Conservation (phyloP, 176 grass and related monocot genomes). For the Rhynchospora breviuscula region DNA sequence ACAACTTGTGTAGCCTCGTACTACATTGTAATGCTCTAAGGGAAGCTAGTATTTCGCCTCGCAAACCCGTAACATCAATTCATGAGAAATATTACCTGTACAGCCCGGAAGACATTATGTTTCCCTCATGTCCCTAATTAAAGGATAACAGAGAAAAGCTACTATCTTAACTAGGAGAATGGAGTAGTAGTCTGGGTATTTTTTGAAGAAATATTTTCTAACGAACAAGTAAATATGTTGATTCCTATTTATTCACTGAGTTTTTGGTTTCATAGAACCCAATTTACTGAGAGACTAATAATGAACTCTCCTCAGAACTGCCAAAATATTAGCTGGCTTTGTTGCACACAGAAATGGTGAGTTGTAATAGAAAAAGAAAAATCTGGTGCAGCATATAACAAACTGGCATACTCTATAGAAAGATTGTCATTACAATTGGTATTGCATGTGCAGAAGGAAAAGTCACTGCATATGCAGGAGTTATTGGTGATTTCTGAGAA, state of each 20-base stretch:
- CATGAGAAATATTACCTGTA: not conserved
- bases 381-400: not conserved
- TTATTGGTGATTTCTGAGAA: not conserved
- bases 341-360: not conserved
- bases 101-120: not conserved
- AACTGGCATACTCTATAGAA: not conserved
- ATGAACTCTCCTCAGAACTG: not conserved
- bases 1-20: not conserved
- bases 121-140: not conserved
- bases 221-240: not conserved
- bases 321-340: not conserved
- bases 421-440: not conserved
- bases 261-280: not conserved
- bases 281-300: not conserved
- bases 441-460: not conserved
- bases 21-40: not conserved
- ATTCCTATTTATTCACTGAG: not conserved
- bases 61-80: not conserved
- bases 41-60: not conserved
- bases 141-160: not conserved
- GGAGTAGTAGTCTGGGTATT: not conserved
- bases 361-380: not conserved
- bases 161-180: not conserved
- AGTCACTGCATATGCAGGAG: not conserved
- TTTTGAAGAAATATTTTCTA: too few relatives aligned